These are phyloP conservation scores for Ilex aquifolium DNA, from an alignment of 257 asterid species.

Conservation along the genomic window DNA sequence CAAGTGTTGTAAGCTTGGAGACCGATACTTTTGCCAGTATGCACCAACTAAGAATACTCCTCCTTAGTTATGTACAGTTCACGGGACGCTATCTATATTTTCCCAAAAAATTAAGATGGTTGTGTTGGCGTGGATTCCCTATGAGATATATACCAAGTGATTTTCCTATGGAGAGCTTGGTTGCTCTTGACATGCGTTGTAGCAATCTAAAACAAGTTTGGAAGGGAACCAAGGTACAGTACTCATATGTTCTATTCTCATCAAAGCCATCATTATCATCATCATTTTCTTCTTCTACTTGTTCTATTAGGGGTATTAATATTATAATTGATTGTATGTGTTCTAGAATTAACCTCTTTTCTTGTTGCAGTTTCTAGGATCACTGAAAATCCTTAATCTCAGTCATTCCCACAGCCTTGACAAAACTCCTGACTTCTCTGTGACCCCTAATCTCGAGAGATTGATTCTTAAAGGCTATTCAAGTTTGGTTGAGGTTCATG, in stretches of 20 bases:
- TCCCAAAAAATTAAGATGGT: neutral
- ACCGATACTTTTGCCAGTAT: neutral
- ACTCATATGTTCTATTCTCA: too few species aligned
- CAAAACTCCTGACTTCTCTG: slow-evolving; percentile 11
- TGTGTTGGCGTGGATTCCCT: neutral
- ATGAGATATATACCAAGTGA: neutral
- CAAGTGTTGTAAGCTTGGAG: neutral
- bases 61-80: neutral
- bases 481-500: slow-evolving; percentile 10
- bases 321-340: too few species aligned
- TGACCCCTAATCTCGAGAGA: slow-evolving; percentile 6
- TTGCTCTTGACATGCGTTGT: neutral
- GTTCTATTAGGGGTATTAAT: too few species aligned
- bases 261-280: too few species aligned
- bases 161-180: neutral
- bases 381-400: too few species aligned
- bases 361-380: too few species aligned
- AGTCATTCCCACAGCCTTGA: too few species aligned
- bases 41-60: neutral
- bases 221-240: neutral
- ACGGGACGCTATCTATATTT: neutral
- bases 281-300: too few species aligned
- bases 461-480: slow-evolving; percentile 14
- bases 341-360: too few species aligned
- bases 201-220: neutral